Conservation (phyloP, 2,329 filamentous ascomycete species). For the Cordyceps cateniannulata region DNA sequence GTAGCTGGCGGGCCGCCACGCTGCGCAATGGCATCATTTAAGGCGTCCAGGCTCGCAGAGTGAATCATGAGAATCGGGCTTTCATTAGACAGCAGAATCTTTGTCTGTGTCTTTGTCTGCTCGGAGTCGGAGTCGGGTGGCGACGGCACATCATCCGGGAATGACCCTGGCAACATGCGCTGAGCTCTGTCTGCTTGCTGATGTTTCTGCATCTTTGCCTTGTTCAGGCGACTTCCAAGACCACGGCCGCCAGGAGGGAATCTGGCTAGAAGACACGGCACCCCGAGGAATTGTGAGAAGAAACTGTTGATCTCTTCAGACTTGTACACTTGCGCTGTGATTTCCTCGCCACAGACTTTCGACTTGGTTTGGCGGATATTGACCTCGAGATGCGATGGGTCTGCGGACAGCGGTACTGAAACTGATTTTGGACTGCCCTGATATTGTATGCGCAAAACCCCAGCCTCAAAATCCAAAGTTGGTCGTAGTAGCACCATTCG, state of each 20-base stretch:
- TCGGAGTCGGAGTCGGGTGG: constrained; percentile 53
- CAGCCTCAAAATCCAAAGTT: constrained; percentile 60
- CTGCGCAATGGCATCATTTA: constrained; percentile 66
- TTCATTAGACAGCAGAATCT: constrained; percentile 84
- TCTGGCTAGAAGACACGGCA: constrained; percentile 77
- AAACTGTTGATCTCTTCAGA: constrained; percentile 62
- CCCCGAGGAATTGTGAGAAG: constrained; percentile 67
- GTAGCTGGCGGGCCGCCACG: constrained; percentile 59
- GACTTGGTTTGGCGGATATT: constrained; percentile 42
- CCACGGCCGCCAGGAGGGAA: constrained; percentile 65
- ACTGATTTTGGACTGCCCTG: constrained; percentile 30
- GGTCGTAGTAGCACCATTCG: constrained; percentile 82
- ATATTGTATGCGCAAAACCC: constrained; percentile 57
- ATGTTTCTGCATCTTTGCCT: constrained; percentile 60
- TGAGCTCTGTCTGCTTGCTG: constrained; percentile 28
- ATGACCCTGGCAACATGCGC: constrained; percentile 43
- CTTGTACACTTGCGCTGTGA: constrained; percentile 65
- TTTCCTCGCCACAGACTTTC: constrained; percentile 75
- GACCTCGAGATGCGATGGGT: constrained; percentile 51
- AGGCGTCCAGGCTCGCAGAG: constrained; percentile 65
- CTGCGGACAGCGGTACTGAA: constrained; percentile 58
- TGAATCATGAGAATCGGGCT: constrained; percentile 86
- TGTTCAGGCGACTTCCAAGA: constrained; percentile 59
- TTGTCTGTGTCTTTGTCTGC: constrained; percentile 25
- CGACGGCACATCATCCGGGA: constrained; percentile 43